Evolutionary conservation across 2,329 filamentous ascomycete genomes (phyloP).

Genomic region (Aspergillus sp.): DNA sequence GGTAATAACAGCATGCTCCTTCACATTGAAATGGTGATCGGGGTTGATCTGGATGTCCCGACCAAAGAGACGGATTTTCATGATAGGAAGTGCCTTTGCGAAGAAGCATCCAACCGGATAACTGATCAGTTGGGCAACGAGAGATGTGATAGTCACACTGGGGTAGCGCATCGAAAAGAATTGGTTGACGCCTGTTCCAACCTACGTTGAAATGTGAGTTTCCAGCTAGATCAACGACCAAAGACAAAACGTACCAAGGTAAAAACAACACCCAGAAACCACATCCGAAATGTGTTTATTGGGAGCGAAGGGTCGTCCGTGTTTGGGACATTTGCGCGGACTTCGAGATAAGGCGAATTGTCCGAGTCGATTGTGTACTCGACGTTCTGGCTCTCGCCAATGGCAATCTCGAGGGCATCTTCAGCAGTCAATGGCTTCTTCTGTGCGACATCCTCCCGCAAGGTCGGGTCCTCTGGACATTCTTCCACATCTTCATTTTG

Average conservation of each 20-base stretch:
- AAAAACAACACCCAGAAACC: constrained; percentile 44
- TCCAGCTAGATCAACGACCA: not conserved
- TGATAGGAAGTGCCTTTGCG: constrained; percentile 40
- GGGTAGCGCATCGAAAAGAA: constrained; percentile 51
- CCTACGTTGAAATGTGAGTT: not conserved
- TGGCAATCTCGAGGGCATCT: constrained; percentile 20
- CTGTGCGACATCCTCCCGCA: constrained; percentile 4
- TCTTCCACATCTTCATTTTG: constrained; percentile 12
- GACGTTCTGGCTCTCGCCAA: constrained; percentile 15
- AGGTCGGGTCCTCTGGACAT: constrained; percentile 4
- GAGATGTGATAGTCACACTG: constrained; percentile 45
- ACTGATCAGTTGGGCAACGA: constrained; percentile 48
- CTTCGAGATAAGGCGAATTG: constrained; percentile 29
- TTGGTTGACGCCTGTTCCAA: constrained; percentile 47
- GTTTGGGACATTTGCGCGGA: constrained; percentile 27
- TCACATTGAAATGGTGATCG: constrained; percentile 47
- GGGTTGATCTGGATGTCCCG: constrained; percentile 37
- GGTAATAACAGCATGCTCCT: constrained; percentile 47
- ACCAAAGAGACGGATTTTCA: constrained; percentile 28
- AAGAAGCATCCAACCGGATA: constrained; percentile 43
- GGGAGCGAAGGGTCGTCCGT: constrained; percentile 28
- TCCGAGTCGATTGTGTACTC: constrained; percentile 24
- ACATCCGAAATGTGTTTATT: constrained; percentile 36
- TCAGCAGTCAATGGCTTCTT: constrained; percentile 17
- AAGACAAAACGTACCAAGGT: constrained; percentile 33